Evolutionary conservation across 768 basidiomycete species (phyloP).

Genomic region (Pleurotus platypus): DNA sequence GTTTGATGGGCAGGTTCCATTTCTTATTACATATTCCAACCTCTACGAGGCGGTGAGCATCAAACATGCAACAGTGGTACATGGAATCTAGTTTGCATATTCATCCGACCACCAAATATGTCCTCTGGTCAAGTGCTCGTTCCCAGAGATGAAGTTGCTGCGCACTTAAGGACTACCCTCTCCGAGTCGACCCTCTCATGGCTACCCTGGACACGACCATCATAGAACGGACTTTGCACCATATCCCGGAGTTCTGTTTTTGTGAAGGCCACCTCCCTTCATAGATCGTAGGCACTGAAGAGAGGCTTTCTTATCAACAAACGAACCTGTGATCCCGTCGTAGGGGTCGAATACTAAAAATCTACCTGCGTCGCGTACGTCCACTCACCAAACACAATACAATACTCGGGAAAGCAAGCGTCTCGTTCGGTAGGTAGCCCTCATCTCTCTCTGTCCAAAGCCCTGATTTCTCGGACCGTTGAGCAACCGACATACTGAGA

Average conservation of each 20-base stretch:
- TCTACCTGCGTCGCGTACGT: constrained; percentile 53
- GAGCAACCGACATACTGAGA: constrained; percentile 55
- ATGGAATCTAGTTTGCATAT: too few species aligned
- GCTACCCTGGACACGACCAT: constrained; percentile 52
- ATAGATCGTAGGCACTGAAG: constrained; percentile 40
- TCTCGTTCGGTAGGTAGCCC: constrained; percentile 46
- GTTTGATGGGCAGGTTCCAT: too few species aligned
- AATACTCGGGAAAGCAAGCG: constrained; percentile 51
- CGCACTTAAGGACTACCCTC: constrained; percentile 42
- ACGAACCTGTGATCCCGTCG: constrained; percentile 43
- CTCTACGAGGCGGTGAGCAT: too few species aligned
- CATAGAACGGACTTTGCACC: constrained; percentile 42
- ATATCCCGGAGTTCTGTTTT: constrained; percentile 35
- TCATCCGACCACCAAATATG: constrained; percentile 14
- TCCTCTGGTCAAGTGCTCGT: constrained; percentile 56
- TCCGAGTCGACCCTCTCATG: constrained; percentile 38
- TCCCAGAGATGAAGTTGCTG: constrained; percentile 58
- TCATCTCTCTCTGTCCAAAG: constrained; percentile 49
- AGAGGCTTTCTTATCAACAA: constrained; percentile 26
- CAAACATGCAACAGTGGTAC: too few species aligned
- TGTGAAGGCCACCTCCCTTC: constrained; percentile 34
- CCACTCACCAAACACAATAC: constrained; percentile 64
- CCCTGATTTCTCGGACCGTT: constrained; percentile 57
- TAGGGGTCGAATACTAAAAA: constrained; percentile 62
- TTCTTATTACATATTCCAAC: too few species aligned